Evolutionary conservation across 306 rosid species (phyloP), one percentile per base, ranked within the genome.

Genomic region (Benincasa hispida): DNA sequence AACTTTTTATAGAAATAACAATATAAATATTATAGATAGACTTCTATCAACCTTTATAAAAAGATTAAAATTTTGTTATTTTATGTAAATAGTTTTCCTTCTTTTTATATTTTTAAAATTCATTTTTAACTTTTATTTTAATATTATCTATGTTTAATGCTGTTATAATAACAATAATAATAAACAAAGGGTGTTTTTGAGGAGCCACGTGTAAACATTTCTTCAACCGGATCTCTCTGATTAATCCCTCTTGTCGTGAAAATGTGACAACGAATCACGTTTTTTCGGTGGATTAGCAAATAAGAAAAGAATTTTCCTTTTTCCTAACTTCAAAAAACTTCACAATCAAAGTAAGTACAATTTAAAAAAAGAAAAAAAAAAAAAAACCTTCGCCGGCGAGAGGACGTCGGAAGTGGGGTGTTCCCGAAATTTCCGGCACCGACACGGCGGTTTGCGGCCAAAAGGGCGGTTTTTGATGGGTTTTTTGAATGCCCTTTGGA

Each of bases 401-500:
- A 62, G 45, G 72, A 10, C 27, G 24, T 10, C 45, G 27, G 47
- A 8, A 63, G 54, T 22, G 74, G 53, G 32, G 5, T 19, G 67
- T 63, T 34, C 35, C 45, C 70, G 70, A 14, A 63, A 7, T 8
- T 15, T 41, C 74, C 21, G 35, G 37, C 22, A 13, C 75, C 19
- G 66, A 55, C 60, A 19, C 60, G 47, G 32, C 42, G 21, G 35
- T 51, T 18, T 1, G 6, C 51, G n/a, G 50, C 75, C 45, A 47
- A 14, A 63, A 39, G 18, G 30, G 45, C 56, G 60, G 17, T 76
- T 42, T 58, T 6, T 35, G 75, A 93, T 93, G 97, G 96, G 90
- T 55, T 93, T 90, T 79, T 62, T 90, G 55, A 76, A 93, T 69
- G 86, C 88, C 65, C 66, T 93, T 28, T 77, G 89, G 57, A 88